Conservation (phyloP, 768 basidiomycete species). For the Mycena rosella region DNA sequence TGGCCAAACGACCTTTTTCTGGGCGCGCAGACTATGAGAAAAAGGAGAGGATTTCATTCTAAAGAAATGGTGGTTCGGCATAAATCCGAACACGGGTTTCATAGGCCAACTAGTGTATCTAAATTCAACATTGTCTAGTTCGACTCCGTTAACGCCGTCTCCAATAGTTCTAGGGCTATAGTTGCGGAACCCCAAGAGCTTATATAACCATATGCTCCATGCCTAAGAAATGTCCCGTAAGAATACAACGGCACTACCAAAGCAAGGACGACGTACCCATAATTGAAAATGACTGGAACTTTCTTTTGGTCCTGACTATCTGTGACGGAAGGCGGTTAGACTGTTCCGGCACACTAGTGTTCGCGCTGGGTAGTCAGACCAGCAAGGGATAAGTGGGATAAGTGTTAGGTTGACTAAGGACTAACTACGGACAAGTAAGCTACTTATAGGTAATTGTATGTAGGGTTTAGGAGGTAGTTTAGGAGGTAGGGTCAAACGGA, state of each 20-base stretch:
- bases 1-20: slow-evolving; percentile 54
- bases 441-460: no score
- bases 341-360: no score
- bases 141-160: slow-evolving; percentile 50
- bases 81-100: slow-evolving; percentile 10
- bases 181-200: slow-evolving; percentile 76
- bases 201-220: slow-evolving; percentile 72
- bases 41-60: slow-evolving; percentile 45
- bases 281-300: slow-evolving; percentile 54
- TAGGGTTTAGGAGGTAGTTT: no score
- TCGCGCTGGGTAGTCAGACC: no score
- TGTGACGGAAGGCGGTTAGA: no score
- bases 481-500: no score
- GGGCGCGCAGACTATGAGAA: slow-evolving; percentile 60
- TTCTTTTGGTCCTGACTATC: slow-evolving; percentile 32
- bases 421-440: no score
- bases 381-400: no score
- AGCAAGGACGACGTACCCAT: slow-evolving; percentile 16
- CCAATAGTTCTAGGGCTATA: slow-evolving; percentile 60
- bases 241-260: slow-evolving; percentile 32
- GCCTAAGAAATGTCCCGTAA: slow-evolving; percentile 51
- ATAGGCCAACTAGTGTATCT: background rate
- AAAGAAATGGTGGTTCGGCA: slow-evolving; percentile 63
- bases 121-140: slow-evolving; percentile 15
- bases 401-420: no score